Conservation (phyloP, 352 stramenopile genomes). For the Peronospora destructor region DNA sequence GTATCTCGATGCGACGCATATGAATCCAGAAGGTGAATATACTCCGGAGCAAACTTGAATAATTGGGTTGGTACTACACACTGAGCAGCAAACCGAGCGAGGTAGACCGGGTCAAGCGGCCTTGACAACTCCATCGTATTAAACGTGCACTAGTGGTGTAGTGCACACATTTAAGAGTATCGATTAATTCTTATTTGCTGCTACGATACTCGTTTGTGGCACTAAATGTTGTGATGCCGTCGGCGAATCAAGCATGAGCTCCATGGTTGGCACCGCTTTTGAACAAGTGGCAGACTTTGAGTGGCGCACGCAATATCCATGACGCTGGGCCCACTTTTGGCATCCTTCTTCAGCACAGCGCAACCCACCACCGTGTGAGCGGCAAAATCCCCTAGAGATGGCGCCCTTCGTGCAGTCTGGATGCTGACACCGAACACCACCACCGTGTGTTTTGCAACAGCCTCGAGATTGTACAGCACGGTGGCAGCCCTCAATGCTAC, state of each 20-base stretch:
- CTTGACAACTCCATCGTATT: background rate
- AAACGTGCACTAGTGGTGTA: constrained; percentile 13
- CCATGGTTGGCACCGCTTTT: constrained; percentile 5
- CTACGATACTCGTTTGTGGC: background rate
- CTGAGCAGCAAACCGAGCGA: constrained; percentile 29
- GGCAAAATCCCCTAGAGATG: constrained; percentile 82
- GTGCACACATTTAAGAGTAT: constrained; percentile 5
- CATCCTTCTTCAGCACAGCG: constrained; percentile 64
- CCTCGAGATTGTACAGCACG: constrained; percentile 77
- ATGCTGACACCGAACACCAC: constrained; percentile 75
- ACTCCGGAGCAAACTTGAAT: constrained; percentile 26
- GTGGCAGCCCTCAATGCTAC: constrained; percentile 56
- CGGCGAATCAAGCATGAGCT: constrained; percentile 2
- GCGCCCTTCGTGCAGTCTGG: constrained; percentile 74
- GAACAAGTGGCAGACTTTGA: constrained; percentile 34
- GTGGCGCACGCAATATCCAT: constrained; percentile 68
- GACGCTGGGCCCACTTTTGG: constrained; percentile 68
- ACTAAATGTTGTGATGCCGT: constrained; percentile 3
- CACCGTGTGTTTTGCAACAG: constrained; percentile 83
- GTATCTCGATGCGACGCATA: constrained; percentile 32
- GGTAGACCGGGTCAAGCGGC: constrained; percentile 14
- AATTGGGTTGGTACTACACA: constrained; percentile 26
- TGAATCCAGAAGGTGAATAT: constrained; percentile 26
- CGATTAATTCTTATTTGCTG: background rate
- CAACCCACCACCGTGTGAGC: constrained; percentile 70